Evolutionary conservation across 2,329 filamentous ascomycete genomes (phyloP).

Genomic region (Penicillium brevicompactum): DNA sequence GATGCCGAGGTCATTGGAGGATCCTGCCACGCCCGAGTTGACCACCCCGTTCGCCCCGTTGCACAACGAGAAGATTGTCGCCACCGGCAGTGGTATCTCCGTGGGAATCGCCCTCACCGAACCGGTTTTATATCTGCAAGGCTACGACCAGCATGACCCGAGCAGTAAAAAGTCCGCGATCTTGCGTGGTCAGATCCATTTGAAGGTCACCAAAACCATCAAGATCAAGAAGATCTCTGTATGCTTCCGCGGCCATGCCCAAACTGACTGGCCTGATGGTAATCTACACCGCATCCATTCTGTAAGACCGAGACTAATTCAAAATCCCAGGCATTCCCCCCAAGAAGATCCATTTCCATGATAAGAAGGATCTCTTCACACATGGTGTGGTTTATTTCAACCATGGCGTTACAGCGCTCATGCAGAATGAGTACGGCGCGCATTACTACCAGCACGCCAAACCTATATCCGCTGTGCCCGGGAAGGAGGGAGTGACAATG

Average conservation of each 20-base stretch:
- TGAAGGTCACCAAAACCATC: conserved; percentile 82
- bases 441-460: conserved; percentile 62
- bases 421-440: conserved; percentile 64
- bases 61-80: conserved; percentile 50
- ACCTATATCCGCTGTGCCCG: conserved; percentile 28
- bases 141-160: conserved; percentile 50
- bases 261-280: conserved; percentile 95
- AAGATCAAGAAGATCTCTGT: conserved; percentile 92
- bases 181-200: conserved; percentile 77
- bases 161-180: conserved; percentile 74
- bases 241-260: conserved; percentile 79
- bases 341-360: conserved; percentile 77
- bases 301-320: conserved; percentile 3
- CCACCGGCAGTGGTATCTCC: conserved; percentile 51
- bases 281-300: conserved; percentile 2
- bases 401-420: conserved; percentile 42
- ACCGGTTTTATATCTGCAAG: conserved; percentile 52
- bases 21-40: conserved; percentile 27
- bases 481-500: conserved; percentile 35
- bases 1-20: conserved; percentile 23
- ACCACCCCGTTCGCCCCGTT: conserved; percentile 37
- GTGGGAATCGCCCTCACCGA: conserved; percentile 51
- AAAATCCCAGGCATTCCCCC: conserved; percentile 73
- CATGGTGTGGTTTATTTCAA: conserved; percentile 95
- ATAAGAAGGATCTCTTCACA: conserved; percentile 82